Evolutionary conservation across 2,329 filamentous ascomycete genomes (phyloP).

Genomic region (Fusarium floridanum): DNA sequence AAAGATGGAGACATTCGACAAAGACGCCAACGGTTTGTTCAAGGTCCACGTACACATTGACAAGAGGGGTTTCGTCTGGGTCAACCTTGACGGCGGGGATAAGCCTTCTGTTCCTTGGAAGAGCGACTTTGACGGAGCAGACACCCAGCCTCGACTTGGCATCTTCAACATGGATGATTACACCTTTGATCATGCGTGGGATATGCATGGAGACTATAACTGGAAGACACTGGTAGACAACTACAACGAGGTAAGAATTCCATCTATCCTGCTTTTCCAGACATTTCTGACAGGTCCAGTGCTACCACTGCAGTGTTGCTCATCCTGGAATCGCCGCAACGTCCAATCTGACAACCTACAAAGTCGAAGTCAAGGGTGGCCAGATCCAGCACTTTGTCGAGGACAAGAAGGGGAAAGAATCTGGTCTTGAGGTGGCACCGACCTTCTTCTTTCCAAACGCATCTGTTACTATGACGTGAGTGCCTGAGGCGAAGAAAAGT

Average conservation of each 20-base stretch:
- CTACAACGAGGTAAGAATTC: slow-evolving; percentile 66
- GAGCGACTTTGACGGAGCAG: slow-evolving; percentile 62
- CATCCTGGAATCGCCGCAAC: slow-evolving; percentile 32
- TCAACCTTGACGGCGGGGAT: slow-evolving; percentile 64
- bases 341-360: slow-evolving; percentile 9
- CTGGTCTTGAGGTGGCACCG: slow-evolving; percentile 8
- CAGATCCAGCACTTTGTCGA: slow-evolving; percentile 35
- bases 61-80: slow-evolving; percentile 66
- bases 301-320: slow-evolving; percentile 32
- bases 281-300: not conserved
- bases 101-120: slow-evolving; percentile 62
- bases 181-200: slow-evolving; percentile 67
- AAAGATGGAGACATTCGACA: slow-evolving; percentile 66
- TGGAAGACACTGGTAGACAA: slow-evolving; percentile 73
- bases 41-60: slow-evolving; percentile 66
- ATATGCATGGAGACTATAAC: slow-evolving; percentile 68
- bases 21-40: slow-evolving; percentile 65
- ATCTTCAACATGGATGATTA: slow-evolving; percentile 64
- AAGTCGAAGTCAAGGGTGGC: slow-evolving; percentile 20
- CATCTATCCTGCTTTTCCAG: not conserved
- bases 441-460: slow-evolving; percentile 37
- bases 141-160: slow-evolving; percentile 60
- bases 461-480: slow-evolving; percentile 34
- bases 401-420: slow-evolving; percentile 15
- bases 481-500: not conserved